phyloP scores from a whole-genome alignment of 2,329 filamentous ascomycete species.

The Passalora sequoiae region DNA sequence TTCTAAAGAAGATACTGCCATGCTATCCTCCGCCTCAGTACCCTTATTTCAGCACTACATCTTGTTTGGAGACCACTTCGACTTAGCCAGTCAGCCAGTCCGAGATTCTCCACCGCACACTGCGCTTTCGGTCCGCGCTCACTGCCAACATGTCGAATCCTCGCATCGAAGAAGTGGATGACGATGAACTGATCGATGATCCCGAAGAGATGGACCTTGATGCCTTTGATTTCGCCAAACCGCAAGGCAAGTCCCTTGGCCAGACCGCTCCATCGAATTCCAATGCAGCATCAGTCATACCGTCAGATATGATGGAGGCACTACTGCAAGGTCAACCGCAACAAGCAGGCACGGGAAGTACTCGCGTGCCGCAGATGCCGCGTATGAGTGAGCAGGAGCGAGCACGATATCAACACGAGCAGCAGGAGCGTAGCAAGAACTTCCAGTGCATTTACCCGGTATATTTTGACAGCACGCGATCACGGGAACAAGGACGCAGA shows the following conservation, averaged over 20 bases:
- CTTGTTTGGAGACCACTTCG: no score
- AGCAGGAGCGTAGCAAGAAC: slow-evolving; percentile 59
- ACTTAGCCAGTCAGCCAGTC: no score
- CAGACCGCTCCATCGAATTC: slow-evolving; percentile 13
- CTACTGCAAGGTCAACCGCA: slow-evolving; percentile 24
- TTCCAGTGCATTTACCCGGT: slow-evolving; percentile 91
- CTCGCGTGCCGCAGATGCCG: slow-evolving; percentile 14
- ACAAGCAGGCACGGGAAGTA: slow-evolving; percentile 24
- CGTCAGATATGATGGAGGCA: slow-evolving; percentile 24
- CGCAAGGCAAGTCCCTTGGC: slow-evolving; percentile 23
- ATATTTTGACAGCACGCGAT: slow-evolving; percentile 79
- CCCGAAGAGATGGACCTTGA: slow-evolving; percentile 83
- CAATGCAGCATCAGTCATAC: slow-evolving; percentile 22
- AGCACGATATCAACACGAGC: slow-evolving; percentile 37
- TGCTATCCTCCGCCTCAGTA: no score
- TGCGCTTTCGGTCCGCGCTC: no score
- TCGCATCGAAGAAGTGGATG: slow-evolving; percentile 86
- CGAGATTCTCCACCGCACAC: no score
- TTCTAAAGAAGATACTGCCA: no score
- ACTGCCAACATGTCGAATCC: slow-evolving; percentile 65
- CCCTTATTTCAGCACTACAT: no score
- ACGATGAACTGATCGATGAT: slow-evolving; percentile 62
- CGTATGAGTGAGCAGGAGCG: slow-evolving; percentile 31
- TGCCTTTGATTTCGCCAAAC: slow-evolving; percentile 47
- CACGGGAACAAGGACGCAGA: slow-evolving; percentile 73